Evolutionary conservation across 2,329 filamentous ascomycete species (phyloP), one percentile per base, ranked within the genome.

Genomic region (Cladorrhinum sp.): DNA sequence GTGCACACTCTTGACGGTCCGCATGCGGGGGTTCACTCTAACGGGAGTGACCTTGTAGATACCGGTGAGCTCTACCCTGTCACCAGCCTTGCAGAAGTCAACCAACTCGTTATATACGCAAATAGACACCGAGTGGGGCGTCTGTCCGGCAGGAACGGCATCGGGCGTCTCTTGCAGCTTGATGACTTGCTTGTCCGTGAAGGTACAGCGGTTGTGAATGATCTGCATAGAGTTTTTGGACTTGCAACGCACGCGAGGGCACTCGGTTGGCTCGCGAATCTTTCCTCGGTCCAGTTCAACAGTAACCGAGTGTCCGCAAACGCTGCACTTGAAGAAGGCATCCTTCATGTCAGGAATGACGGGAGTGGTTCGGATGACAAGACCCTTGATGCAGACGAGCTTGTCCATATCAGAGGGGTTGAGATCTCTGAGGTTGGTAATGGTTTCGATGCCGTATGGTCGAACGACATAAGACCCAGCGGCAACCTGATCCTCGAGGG

Each of bases 281-380:
- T 94, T 95, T 74, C 96, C 95, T 70, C 95, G 89, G 73, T 99
- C 95, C 70, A 99, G 89, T 60, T 92, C 90, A 58, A 97, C 92
- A 65, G 90, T 91, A 63, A 96, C 86, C 3, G 91, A 94, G 75
- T 97, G 92, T 70, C 92, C 92, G 77, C 95, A 99, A 24, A 94
- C 86, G 61, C 92, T 91, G 77, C 95, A 99, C 65, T 91, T 90
- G 85, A 99, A 99, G 78, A 96, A 97, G 0, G 95, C 95, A 73
- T 96, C 91, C 77, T 96, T 97, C 96, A 99, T 99, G 70, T 99
- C 95, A 0, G 95, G 95, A 66, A 99, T 98, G 66, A 99, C 91
- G 0, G 95, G 92, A 0, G 95, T 98, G 2, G 95, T 90, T 64
- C 95, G 88, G 70, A 99, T 99, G 63, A 99, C 95, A 16, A 99